Evolutionary conservation across 169 alveolate genomes (phyloP).

Genomic region (Plasmodium cynomolgi): DNA sequence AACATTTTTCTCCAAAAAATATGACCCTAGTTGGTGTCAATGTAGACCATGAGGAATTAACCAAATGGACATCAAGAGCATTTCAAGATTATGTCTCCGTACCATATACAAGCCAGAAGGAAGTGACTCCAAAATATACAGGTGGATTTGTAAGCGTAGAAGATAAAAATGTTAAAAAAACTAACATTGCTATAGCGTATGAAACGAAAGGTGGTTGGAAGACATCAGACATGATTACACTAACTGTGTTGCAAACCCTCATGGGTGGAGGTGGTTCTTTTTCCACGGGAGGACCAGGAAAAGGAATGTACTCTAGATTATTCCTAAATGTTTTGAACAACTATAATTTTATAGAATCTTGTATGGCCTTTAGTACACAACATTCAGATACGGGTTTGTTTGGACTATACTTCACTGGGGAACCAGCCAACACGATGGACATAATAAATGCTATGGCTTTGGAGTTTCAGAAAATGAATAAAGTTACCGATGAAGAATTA

Average conservation of each 20-base stretch:
- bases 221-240: conserved; percentile 83
- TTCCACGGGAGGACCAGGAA: conserved; percentile 95
- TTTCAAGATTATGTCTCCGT: conserved; percentile 91
- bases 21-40: conserved; percentile 89
- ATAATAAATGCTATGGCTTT: conserved; percentile 82
- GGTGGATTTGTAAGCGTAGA: conserved; percentile 90
- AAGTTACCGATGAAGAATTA: conserved; percentile 84
- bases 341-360: conserved; percentile 90
- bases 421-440: conserved; percentile 82
- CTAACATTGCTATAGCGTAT: conserved; percentile 89
- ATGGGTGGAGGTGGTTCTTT: conserved; percentile 95
- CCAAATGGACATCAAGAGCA: conserved; percentile 89
- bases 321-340: conserved; percentile 88
- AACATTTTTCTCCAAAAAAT: conserved; percentile 90
- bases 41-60: conserved; percentile 86
- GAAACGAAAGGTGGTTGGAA: conserved; percentile 88
- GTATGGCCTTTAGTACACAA: conserved; percentile 92
- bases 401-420: conserved; percentile 89
- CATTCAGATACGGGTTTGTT: conserved; percentile 91
- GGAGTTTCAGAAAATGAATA: conserved; percentile 83
- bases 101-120: conserved; percentile 79
- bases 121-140: conserved; percentile 86
- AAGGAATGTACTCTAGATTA: conserved; percentile 92
- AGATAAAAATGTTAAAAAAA: conserved; percentile 83
- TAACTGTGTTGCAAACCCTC: conserved; percentile 88